phyloP scores from a whole-genome alignment of 106 monocot species.

The Acorus gramineus region DNA sequence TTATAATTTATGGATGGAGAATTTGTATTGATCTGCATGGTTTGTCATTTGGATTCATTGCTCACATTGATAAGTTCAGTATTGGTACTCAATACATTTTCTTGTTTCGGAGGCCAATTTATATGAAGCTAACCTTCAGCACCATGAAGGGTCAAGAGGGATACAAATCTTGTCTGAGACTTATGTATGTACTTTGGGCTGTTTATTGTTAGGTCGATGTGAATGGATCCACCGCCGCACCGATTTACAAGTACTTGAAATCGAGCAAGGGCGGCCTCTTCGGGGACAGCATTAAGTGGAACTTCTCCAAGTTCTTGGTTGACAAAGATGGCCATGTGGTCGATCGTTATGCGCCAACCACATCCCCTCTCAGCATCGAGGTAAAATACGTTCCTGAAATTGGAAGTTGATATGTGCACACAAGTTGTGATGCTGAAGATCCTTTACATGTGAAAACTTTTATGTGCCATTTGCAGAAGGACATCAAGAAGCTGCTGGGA shows the following conservation, averaged over 20 bases:
- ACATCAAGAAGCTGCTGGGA: constrained; percentile 1
- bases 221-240: neutral
- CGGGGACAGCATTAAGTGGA: constrained; percentile 2
- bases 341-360: constrained; percentile 1
- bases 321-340: constrained; percentile 1
- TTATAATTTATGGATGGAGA: too few species aligned
- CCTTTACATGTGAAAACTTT: neutral
- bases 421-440: neutral
- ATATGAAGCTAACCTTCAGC: too few species aligned
- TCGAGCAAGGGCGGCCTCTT: constrained; percentile 2
- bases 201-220: constrained; percentile 1
- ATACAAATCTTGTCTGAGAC: too few species aligned
- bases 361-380: constrained; percentile 2
- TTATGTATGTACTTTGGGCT: too few species aligned
- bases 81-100: too few species aligned
- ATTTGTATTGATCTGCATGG: neutral
- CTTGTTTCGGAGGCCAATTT: too few species aligned
- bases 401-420: neutral
- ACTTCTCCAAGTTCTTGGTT: constrained; percentile 3
- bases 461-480: neutral
- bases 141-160: too few species aligned
- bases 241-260: constrained; percentile 1
- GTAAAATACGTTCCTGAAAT: neutral
- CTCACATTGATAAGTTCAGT: too few species aligned
- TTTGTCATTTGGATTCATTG: neutral